These are phyloP conservation scores for Hyaloscypha variabilis DNA, from an alignment of 495 filamentous ascomycete species.

Conservation along the genomic window DNA sequence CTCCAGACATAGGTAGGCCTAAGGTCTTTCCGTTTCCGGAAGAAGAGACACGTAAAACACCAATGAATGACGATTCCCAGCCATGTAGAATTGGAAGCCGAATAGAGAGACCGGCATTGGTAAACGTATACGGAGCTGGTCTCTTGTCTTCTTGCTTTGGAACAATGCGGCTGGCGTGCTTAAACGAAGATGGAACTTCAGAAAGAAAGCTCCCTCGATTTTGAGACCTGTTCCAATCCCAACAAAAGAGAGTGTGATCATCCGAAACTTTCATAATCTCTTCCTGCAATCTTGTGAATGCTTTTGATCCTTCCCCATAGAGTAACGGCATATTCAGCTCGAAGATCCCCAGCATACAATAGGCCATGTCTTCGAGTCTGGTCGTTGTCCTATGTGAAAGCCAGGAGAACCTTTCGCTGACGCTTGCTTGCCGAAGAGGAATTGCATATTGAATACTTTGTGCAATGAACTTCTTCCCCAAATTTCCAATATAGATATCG, in stretches of 20 bases:
- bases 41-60: background rate
- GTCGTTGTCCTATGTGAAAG: slow-evolving; percentile 12
- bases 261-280: no score
- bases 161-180: background rate
- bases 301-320: slow-evolving; percentile 25
- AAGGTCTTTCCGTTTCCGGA: background rate
- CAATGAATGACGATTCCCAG: background rate
- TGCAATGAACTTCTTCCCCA: background rate
- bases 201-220: slow-evolving; percentile 6
- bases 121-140: slow-evolving; percentile 6
- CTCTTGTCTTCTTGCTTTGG: slow-evolving; percentile 3
- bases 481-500: slow-evolving; percentile 5
- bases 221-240: background rate
- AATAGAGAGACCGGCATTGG: background rate
- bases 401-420: slow-evolving; percentile 15
- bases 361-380: slow-evolving; percentile 22
- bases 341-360: slow-evolving; percentile 27
- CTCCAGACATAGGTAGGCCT: slow-evolving; percentile 6
- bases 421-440: slow-evolving; percentile 1
- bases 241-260: slow-evolving; percentile 3
- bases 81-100: background rate
- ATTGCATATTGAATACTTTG: background rate
- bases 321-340: slow-evolving; percentile 24
- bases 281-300: slow-evolving; percentile 23
- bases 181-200: background rate